Evolutionary conservation across 1,139 yeast genomes (phyloP).

Genomic region (Citeromyces hawaiiensis): DNA sequence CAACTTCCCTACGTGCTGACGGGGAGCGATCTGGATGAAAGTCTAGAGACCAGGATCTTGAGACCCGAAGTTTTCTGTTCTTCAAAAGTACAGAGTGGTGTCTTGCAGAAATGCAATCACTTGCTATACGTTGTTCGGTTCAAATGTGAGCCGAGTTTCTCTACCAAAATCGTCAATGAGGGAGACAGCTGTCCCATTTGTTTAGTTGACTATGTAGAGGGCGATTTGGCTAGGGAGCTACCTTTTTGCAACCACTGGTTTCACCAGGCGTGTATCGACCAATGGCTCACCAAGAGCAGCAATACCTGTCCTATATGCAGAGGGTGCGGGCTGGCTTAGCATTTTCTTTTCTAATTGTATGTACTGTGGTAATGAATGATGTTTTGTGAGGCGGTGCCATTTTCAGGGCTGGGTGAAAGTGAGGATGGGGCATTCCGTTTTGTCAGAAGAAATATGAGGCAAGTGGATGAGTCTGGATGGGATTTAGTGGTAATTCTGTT

Average conservation of each 20-base stretch:
- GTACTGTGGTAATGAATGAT: neutral
- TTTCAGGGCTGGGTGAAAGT: no score
- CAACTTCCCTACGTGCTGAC: neutral
- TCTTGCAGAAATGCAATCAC: neutral
- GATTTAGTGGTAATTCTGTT: no score
- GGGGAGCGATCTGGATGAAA: neutral
- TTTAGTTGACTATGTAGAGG: slow-evolving; percentile 26
- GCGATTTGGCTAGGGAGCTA: slow-evolving; percentile 30
- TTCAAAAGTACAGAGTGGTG: neutral
- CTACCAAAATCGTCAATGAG: slow-evolving; percentile 3
- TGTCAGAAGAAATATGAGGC: no score
- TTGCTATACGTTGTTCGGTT: neutral
- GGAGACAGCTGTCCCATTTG: slow-evolving; percentile 36
- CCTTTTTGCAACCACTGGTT: slow-evolving; percentile 30
- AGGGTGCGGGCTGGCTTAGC: slow-evolving; percentile 18
- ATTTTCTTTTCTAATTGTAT: neutral
- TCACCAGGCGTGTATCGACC: slow-evolving; percentile 40
- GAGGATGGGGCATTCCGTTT: no score
- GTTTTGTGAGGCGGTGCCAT: no score
- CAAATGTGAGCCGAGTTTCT: neutral
- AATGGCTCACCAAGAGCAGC: slow-evolving; percentile 39
- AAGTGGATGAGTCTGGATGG: no score
- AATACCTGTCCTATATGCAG: slow-evolving; percentile 49
- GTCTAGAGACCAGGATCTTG: neutral
- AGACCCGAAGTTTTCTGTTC: neutral